phyloP scores from a whole-genome alignment of 139 green algal genomes.

The Spirogloea muscicola region DNA sequence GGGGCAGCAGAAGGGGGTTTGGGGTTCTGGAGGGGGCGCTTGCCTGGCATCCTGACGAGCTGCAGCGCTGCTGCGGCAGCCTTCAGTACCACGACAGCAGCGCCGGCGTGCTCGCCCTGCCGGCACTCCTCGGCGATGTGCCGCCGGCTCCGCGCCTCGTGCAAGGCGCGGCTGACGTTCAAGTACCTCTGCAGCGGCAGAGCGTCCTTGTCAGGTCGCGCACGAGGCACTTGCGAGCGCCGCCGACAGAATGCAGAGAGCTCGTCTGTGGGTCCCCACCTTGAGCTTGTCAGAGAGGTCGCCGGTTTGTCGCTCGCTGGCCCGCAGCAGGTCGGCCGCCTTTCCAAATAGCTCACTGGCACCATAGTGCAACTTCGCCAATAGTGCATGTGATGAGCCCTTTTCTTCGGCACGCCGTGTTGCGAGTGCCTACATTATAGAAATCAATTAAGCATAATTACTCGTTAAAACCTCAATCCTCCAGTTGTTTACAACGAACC shows the following conservation, averaged over 20 bases:
- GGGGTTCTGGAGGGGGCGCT: no score
- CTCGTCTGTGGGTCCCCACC: background rate
- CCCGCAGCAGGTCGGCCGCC: background rate
- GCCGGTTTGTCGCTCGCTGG: background rate
- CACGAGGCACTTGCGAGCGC: no score
- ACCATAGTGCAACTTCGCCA: background rate
- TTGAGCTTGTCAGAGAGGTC: slow-evolving; percentile 2
- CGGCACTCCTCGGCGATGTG: background rate
- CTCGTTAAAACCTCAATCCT: background rate
- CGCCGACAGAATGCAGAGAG: background rate
- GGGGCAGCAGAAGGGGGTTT: no score
- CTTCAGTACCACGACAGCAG: background rate
- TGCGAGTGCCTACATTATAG: slow-evolving; percentile 3
- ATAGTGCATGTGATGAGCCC: background rate
- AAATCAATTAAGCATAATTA: background rate
- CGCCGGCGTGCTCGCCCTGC: background rate
- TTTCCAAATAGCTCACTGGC: background rate
- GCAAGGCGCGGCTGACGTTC: background rate
- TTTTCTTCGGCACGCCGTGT: background rate
- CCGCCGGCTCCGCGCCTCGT: background rate
- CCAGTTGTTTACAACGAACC: no score
- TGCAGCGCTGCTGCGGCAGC: background rate
- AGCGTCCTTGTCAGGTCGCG: no score
- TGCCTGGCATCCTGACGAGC: background rate
- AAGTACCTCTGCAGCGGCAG: slow-evolving; percentile 2